phyloP scores from a whole-genome alignment of 192 early-diverging fungal species.

The Radiomyces spectabilis region DNA sequence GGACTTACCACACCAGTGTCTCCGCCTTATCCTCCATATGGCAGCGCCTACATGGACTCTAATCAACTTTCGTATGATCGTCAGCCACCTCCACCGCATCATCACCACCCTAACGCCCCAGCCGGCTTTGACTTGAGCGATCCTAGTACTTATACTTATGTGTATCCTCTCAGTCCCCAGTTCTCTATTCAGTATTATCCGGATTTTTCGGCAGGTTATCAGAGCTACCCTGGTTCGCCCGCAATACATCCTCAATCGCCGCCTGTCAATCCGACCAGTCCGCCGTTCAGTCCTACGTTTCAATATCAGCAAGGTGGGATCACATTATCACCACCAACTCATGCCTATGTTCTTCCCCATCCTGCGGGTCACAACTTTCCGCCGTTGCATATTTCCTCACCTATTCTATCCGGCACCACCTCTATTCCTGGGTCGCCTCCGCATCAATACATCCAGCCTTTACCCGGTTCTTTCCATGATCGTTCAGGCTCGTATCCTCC shows the following conservation, averaged over 20 bases:
- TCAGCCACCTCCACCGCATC: neutral
- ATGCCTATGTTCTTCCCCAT: conserved; percentile 27
- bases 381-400: conserved; percentile 34
- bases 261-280: conserved; percentile 31
- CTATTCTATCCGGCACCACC: conserved; percentile 25
- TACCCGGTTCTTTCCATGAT: conserved; percentile 15
- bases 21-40: conserved; percentile 1
- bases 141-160: conserved; percentile 28
- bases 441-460: conserved; percentile 12
- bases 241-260: conserved; percentile 37
- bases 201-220: conserved; percentile 27
- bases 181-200: conserved; percentile 34
- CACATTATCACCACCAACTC: conserved; percentile 31
- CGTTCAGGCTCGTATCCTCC: conserved; percentile 13
- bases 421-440: conserved; percentile 25
- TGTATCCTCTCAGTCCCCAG: conserved; percentile 32
- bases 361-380: conserved; percentile 21
- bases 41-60: conserved; percentile 1
- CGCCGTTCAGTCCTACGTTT: conserved; percentile 32
- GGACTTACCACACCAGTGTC: neutral
- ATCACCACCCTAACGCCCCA: conserved; percentile 17
- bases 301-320: conserved; percentile 25
- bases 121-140: too few relatives aligned
- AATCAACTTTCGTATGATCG: neutral
- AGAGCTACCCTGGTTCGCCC: conserved; percentile 36